A percentile compares a stretch with the other conserved stretches of the same genome.
phyloP scores from a whole-genome alignment of 2,329 filamentous ascomycete genomes.

The Fragosphaeria purpurea region DNA sequence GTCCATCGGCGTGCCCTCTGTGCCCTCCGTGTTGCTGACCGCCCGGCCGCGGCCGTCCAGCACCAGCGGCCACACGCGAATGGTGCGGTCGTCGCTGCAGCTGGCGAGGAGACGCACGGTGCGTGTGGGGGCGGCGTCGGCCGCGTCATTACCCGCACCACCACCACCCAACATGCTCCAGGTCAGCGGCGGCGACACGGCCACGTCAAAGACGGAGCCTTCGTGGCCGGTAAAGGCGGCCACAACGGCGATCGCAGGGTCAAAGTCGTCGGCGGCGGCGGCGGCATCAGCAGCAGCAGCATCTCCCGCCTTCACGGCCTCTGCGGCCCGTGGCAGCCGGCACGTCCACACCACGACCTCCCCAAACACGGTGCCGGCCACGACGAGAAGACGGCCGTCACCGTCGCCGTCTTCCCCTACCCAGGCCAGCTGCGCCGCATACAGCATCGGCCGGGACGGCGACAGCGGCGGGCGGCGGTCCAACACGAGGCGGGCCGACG shows the following conservation, averaged over 20 bases:
- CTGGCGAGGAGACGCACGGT: slow-evolving; percentile 55
- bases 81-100: slow-evolving; percentile 89
- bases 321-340: slow-evolving; percentile 15
- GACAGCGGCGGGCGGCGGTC: slow-evolving; percentile 40
- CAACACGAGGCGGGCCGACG: slow-evolving; percentile 15
- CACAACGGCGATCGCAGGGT: slow-evolving; percentile 31
- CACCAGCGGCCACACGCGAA: slow-evolving; percentile 60
- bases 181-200: slow-evolving; percentile 55
- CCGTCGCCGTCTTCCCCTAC: slow-evolving; percentile 32
- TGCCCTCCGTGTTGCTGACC: neutral
- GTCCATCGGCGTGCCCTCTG: neutral
- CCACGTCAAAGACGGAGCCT: slow-evolving; percentile 86
- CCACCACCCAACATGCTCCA: slow-evolving; percentile 25
- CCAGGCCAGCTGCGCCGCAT: slow-evolving; percentile 68
- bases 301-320: no score
- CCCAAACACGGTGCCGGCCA: slow-evolving; percentile 87
- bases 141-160: no score
- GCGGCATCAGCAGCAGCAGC: slow-evolving; percentile 65
- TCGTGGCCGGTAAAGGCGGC: slow-evolving; percentile 62
- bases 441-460: slow-evolving; percentile 74
- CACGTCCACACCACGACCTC: slow-evolving; percentile 88
- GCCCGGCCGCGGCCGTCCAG: neutral
- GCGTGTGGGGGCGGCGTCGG: no score
- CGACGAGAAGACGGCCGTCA: slow-evolving; percentile 52
- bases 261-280: slow-evolving; percentile 14